Conservation (phyloP, 345 rosid species). For the Geranium rotundifolium region DNA sequence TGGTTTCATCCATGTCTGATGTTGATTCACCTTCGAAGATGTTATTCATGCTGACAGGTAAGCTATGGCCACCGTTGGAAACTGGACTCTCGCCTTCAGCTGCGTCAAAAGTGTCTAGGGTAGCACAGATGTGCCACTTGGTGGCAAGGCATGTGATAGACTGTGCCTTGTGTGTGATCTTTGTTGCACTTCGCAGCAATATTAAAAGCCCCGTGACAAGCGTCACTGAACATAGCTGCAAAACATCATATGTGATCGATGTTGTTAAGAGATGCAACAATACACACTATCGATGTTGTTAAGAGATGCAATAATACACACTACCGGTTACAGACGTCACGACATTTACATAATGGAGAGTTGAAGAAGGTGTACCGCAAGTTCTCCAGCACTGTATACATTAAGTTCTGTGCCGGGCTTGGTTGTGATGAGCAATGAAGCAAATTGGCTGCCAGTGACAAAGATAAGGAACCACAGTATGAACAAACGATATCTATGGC, state of each 20-base stretch:
- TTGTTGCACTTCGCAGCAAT: constrained; percentile 70
- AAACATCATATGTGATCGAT: not conserved
- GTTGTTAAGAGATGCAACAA: not conserved
- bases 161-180: constrained; percentile 93
- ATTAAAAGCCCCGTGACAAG: constrained; percentile 53
- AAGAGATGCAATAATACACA: not conserved
- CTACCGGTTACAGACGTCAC: too few relatives aligned
- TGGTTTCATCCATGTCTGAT: constrained; percentile 34
- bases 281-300: too few relatives aligned
- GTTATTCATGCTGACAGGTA: constrained; percentile 7
- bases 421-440: constrained; percentile 70
- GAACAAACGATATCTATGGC: constrained; percentile 66
- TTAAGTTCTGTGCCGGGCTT: constrained; percentile 41
- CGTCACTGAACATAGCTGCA: constrained; percentile 74
- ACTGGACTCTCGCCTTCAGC: constrained; percentile 65
- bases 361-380: constrained; percentile 44
- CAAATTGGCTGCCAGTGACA: constrained; percentile 78
- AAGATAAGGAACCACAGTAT: constrained; percentile 53
- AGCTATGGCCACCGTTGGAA: constrained; percentile 10
- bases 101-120: constrained; percentile 53
- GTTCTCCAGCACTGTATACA: constrained; percentile 68
- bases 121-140: constrained; percentile 88
- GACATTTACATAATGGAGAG: too few relatives aligned
- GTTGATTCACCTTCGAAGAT: constrained; percentile 16
- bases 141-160: constrained; percentile 77